Base-by-base conservation (phyloP, 1,284 basidiomycete genomes). In the Veloporphyrellus conicus region DNA sequence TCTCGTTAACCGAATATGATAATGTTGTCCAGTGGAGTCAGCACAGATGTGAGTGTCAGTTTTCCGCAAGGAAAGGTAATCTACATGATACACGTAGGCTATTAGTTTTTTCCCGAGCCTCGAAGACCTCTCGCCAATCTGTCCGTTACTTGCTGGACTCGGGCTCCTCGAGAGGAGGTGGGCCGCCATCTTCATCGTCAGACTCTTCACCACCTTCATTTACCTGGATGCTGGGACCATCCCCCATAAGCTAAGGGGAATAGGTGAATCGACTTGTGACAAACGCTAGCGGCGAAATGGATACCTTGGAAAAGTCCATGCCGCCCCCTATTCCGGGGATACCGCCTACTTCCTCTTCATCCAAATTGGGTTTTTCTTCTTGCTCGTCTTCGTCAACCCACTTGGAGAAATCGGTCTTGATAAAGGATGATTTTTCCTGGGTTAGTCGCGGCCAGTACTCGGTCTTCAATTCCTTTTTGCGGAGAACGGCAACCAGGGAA, bases 371-470 rank as follows among this genome's bases (percentile, higher is more conserved):
- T 16, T 69, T 74, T 41, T 75, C 85, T 28, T 90, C 87, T 71
- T 96, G 93, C 68, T 96, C 93, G 63, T 96, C 93, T 73, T 96
- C 93, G 64, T 95, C 93, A 43, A 88, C 87, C 92, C 92, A 96
- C 71, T 89, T 93, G 61, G 76, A 74, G 67, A 93, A 95, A 70
- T 95, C 90, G 41, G 91, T 93, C 77, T 92, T 93, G 68, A 94
- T 72, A 71, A 82, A 93, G 45, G 81, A 73, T 50, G 77, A 80
- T 71, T 81, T 93, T 55, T 89, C 88, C 71, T 93, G 93, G 36
- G 88, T 90, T 45, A 96, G 73, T 52, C 92, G 81, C 18, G 90
- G 86, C 93, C 93, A 96, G 71, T 80, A 96, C 60, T 92, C 93
- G 18, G 71, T 67, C 62, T 84, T 71, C 32, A 68, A 62, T 54